These are phyloP conservation scores for Podila epigama DNA, from an alignment of 192 early-diverging fungal genomes.

Conservation along the genomic window DNA sequence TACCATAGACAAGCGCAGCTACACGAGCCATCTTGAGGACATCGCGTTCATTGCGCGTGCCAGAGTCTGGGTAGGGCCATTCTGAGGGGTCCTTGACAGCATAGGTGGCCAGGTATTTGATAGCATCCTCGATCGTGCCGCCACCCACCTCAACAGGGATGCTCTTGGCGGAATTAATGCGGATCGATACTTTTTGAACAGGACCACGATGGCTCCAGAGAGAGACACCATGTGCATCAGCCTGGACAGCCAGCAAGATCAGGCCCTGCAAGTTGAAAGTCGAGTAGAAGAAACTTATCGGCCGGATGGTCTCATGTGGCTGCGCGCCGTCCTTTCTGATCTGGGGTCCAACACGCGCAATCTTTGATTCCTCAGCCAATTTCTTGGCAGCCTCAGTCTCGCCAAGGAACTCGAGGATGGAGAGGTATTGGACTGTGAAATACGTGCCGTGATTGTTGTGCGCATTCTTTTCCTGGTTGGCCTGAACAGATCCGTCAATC, in stretches of 20 bases:
- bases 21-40: slow-evolving; percentile 40
- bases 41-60: slow-evolving; percentile 14
- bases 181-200: background rate
- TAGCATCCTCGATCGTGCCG: slow-evolving; percentile 36
- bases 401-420: slow-evolving; percentile 58
- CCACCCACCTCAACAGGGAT: slow-evolving; percentile 17
- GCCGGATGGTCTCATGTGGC: slow-evolving; percentile 53
- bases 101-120: slow-evolving; percentile 21
- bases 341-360: slow-evolving; percentile 45
- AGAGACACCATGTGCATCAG: slow-evolving; percentile 37
- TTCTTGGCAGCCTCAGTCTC: slow-evolving; percentile 37
- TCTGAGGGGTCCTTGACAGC: slow-evolving; percentile 24
- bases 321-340: slow-evolving; percentile 55
- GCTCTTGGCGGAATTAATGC: slow-evolving; percentile 12
- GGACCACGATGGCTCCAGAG: slow-evolving; percentile 51
- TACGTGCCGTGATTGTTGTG: slow-evolving; percentile 66
- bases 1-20: slow-evolving; percentile 26
- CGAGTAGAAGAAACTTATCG: slow-evolving; percentile 60
- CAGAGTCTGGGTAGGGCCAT: slow-evolving; percentile 41
- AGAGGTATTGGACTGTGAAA: slow-evolving; percentile 57
- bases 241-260: slow-evolving; percentile 51
- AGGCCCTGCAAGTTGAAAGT: slow-evolving; percentile 56
- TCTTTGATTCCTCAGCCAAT: slow-evolving; percentile 23
- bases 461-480: slow-evolving; percentile 36
- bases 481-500: slow-evolving; percentile 34